A percentile compares a stretch with the other conserved stretches of the same genome.
Evolutionary conservation across 768 basidiomycete species (phyloP).

Genomic region (Mrakia blollopis): DNA sequence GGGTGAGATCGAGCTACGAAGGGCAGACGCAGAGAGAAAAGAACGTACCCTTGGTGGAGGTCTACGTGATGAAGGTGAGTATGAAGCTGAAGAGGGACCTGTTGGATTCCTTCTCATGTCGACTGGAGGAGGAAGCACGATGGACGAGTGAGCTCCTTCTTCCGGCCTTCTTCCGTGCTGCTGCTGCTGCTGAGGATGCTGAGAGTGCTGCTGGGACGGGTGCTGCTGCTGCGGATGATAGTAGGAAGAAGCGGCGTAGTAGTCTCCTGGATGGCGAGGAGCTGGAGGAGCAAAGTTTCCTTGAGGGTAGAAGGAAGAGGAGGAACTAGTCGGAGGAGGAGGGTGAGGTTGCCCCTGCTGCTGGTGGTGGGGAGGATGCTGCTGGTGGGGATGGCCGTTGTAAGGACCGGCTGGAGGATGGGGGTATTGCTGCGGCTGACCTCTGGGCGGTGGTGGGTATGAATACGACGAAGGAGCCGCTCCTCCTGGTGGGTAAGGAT

Average conservation of each 20-base stretch:
- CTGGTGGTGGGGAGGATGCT: not conserved
- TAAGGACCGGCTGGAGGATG: not conserved
- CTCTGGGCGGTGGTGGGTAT: not conserved
- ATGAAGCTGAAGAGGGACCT: not conserved
- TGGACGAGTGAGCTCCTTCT: not conserved
- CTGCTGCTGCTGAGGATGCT: not conserved
- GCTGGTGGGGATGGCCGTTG: slow-evolving; percentile 1
- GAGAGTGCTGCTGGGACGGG: not conserved
- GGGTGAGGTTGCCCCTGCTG: not conserved
- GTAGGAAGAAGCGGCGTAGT: not conserved
- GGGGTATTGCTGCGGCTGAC: not conserved
- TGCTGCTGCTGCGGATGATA: not conserved
- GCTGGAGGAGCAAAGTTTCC: not conserved
- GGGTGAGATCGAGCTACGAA: not conserved
- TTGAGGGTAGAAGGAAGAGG: not conserved
- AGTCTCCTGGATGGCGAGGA: not conserved
- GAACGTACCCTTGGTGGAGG: not conserved
- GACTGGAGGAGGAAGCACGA: not conserved
- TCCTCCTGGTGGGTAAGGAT: not conserved
- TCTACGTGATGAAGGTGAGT: no score
- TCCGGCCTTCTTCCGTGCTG: no score
- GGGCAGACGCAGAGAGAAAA: not conserved
- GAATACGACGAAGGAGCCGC: not conserved
- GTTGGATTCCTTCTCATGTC: not conserved
- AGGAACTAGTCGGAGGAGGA: not conserved